Conservation (phyloP, 2,329 filamentous ascomycete genomes). For the Penicillium corylophilum region DNA sequence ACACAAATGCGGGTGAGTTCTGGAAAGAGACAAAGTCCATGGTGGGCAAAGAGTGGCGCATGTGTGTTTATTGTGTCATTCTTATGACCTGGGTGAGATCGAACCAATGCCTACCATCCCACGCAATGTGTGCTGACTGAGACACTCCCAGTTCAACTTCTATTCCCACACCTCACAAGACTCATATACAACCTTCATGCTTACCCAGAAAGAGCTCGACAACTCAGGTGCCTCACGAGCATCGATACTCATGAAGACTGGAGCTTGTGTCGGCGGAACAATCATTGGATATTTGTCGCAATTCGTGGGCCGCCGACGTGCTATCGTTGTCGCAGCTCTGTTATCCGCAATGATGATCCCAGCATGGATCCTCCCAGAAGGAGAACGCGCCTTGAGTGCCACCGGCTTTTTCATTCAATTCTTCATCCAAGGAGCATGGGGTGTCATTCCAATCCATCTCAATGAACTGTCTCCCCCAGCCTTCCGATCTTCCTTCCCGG, state of each 20-base stretch:
- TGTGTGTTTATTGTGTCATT: constrained; percentile 74
- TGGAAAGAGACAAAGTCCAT: constrained; percentile 69
- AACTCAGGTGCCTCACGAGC: constrained; percentile 67
- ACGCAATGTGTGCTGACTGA: neutral
- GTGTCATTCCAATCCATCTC: constrained; percentile 68
- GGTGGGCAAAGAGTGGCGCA: constrained; percentile 69
- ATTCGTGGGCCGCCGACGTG: constrained; percentile 66
- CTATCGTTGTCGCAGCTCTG: constrained; percentile 59
- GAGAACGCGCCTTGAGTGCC: constrained; percentile 29
- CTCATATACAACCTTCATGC: constrained; percentile 79
- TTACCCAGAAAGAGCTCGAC: constrained; percentile 66
- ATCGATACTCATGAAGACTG: constrained; percentile 77
- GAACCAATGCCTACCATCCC: neutral
- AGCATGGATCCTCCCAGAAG: constrained; percentile 62
- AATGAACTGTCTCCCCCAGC: constrained; percentile 73
- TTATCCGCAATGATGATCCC: constrained; percentile 68
- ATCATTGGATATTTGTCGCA: constrained; percentile 67
- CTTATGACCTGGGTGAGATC: constrained; percentile 65
- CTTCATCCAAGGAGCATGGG: constrained; percentile 70
- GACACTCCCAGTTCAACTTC: constrained; percentile 54
- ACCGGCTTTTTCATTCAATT: constrained; percentile 55
- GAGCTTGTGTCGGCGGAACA: constrained; percentile 62
- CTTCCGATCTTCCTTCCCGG: constrained; percentile 67
- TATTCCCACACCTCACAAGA: constrained; percentile 80
- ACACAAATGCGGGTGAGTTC: constrained; percentile 53